Percentiles rank a stretch among this genome's conserved stretches.
Conservation (phyloP, 1,284 basidiomycete species). For the Omphalotus olearius region DNA sequence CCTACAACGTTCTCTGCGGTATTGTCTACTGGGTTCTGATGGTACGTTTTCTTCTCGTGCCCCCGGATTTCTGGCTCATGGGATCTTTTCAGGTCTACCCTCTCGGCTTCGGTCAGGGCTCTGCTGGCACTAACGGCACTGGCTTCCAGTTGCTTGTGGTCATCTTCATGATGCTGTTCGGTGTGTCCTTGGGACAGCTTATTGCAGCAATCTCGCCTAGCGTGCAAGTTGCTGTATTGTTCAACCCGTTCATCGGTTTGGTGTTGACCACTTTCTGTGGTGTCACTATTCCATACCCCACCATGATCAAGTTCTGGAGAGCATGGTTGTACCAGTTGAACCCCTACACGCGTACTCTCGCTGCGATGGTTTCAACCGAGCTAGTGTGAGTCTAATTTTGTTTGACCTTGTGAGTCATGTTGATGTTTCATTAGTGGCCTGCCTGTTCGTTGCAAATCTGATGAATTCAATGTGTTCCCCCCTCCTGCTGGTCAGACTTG, state of each 20-base stretch:
- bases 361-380: conserved; percentile 76
- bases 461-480: conserved; percentile 66
- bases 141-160: conserved; percentile 74
- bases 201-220: conserved; percentile 76
- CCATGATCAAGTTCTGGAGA: conserved; percentile 69
- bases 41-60: conserved; percentile 27
- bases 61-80: neutral
- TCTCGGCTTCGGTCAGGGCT: conserved; percentile 67
- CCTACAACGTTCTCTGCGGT: conserved; percentile 71
- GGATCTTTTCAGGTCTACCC: conserved; percentile 46
- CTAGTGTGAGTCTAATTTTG: conserved; percentile 49
- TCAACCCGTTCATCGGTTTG: conserved; percentile 75
- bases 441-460: conserved; percentile 56
- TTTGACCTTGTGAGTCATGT: conserved; percentile 1
- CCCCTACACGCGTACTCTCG: conserved; percentile 71
- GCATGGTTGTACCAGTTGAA: conserved; percentile 71
- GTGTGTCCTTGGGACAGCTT: conserved; percentile 73
- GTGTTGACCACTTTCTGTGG: conserved; percentile 74
- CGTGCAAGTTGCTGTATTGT: conserved; percentile 74
- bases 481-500: conserved; percentile 80
- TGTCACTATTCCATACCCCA: conserved; percentile 75
- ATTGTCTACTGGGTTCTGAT: conserved; percentile 77
- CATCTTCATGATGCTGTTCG: conserved; percentile 74
- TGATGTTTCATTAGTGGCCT: conserved; percentile 46
- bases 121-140: conserved; percentile 56